Evolutionary conservation across 768 basidiomycete species (phyloP), one percentile per base, ranked within the genome.

Genomic region (Termitomyces sp.): DNA sequence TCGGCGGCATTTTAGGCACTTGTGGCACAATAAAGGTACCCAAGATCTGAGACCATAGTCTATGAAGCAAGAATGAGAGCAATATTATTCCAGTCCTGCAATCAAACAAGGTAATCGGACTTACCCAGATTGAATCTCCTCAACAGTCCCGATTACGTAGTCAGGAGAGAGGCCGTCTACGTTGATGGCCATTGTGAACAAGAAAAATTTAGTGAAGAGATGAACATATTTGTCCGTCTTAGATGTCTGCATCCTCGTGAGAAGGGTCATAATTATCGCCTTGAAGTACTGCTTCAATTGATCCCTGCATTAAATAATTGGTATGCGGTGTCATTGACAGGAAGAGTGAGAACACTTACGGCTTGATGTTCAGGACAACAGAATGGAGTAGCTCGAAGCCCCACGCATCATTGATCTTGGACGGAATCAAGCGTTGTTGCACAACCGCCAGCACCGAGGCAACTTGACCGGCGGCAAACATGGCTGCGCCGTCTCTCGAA

Each of bases 211-310:
- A 5, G 90, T 81, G 68, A 98, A 89, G 51, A 86, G 79, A 70
- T 93, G 91, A 8, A 86, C 85, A 70, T 88, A 98, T 70, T 86
- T 89, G 63, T 95, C 89, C 20, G 95, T 96, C 72, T 94, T 94
- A 75, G 82, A 91, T 22, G 84, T 81, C 65, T 95, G 94, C 77
- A 98, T 80, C 49, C 95, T 81, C 3, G 85, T 95, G 36, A 98
- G 77, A 9, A 98, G 77, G 31, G 87, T 87, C 73, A 95, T 78
- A 61, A 92, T 74, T 22, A 91, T 74, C 9, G 84, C 84, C 61
- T 86, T 87, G 70, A 93, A 81, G 74, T 89, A 94, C 41, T 81
- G 85, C 56, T 81, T 81, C 65, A 96, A 78, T 22, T 82, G 76
- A 6, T 76, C 68, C 7, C 92, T 95, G 65, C 31, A 45, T 12